Conservation (phyloP, 208 protist genomes). For the Zelonia costaricensis region DNA sequence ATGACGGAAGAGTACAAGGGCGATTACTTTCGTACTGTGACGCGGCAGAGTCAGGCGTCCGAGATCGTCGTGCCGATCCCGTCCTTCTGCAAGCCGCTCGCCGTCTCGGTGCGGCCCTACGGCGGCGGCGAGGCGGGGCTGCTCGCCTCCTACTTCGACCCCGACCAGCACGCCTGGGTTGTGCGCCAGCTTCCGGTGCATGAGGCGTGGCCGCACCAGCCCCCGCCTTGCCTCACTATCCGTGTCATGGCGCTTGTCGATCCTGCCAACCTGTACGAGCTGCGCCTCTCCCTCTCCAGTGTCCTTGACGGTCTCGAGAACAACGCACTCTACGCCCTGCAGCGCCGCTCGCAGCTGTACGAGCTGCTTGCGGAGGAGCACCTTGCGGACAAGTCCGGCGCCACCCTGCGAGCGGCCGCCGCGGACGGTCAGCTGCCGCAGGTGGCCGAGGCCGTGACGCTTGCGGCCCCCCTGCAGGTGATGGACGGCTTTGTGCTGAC, state of each 20-base stretch:
- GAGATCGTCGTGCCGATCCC: conserved; percentile 37
- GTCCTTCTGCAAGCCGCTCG: conserved; percentile 38
- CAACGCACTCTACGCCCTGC: conserved; percentile 38
- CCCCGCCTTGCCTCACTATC: conserved; percentile 26
- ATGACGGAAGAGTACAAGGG: not conserved
- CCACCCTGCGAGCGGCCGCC: not conserved
- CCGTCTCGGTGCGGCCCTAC: conserved; percentile 26
- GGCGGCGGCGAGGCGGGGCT: conserved; percentile 37
- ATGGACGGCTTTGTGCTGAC: conserved; percentile 47
- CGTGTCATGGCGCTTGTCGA: conserved; percentile 50
- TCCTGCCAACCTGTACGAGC: conserved; percentile 39
- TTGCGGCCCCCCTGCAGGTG: conserved; percentile 36
- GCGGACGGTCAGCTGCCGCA: conserved; percentile 17
- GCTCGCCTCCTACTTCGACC: conserved; percentile 60
- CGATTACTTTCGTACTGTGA: conserved; percentile 32
- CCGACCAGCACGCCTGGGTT: conserved; percentile 46
- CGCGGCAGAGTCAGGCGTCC: conserved; percentile 24
- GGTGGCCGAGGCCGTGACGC: conserved; percentile 20
- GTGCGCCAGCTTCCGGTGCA: conserved; percentile 47
- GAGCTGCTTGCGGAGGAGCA: conserved; percentile 8
- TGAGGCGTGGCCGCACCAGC: conserved; percentile 16
- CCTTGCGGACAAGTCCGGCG: conserved; percentile 11
- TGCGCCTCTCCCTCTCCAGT: conserved; percentile 36
- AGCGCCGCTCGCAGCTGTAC: conserved; percentile 36
- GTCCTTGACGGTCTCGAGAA: conserved; percentile 27